Percentiles rank a stretch among this genome's conserved stretches.
phyloP scores from a whole-genome alignment of 2,329 filamentous ascomycete genomes.

The Xylariomycetidae sp. region DNA sequence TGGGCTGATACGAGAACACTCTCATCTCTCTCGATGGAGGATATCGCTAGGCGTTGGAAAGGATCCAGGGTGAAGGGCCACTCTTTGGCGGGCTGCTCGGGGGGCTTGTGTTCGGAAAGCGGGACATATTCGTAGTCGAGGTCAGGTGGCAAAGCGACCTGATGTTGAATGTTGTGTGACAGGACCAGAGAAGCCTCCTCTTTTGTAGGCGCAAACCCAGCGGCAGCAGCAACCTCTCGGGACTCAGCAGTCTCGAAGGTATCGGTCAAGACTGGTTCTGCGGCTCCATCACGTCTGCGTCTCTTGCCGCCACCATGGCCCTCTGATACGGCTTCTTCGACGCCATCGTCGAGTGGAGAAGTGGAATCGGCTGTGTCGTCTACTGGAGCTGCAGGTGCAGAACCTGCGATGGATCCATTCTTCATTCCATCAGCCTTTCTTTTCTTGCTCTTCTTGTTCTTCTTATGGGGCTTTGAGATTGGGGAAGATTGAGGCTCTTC shows the following conservation, averaged over 20 bases:
- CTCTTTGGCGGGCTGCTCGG: conserved; percentile 74
- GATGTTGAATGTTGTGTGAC: conserved; percentile 97
- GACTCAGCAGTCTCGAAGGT: conserved; percentile 93
- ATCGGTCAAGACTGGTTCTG: conserved; percentile 82
- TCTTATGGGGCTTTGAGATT: conserved; percentile 31
- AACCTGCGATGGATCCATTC: conserved; percentile 26
- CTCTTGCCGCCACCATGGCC: conserved; percentile 57
- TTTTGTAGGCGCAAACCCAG: conserved; percentile 58
- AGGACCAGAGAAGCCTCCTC: conserved; percentile 69
- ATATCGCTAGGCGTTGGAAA: conserved; percentile 92
- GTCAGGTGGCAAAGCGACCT: conserved; percentile 89
- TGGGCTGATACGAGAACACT: conserved; percentile 96
- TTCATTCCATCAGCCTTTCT: conserved; percentile 80
- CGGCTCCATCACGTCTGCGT: conserved; percentile 58
- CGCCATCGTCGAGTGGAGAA: conserved; percentile 31
- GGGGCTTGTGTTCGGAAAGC: conserved; percentile 91
- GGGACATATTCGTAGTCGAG: conserved; percentile 92
- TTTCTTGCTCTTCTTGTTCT: conserved; percentile 67
- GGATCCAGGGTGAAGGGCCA: conserved; percentile 94
- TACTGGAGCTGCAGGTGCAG: conserved; percentile 30
- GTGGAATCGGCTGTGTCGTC: conserved; percentile 27
- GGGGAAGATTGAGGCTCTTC: conserved; percentile 23
- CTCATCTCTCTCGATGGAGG: conserved; percentile 92
- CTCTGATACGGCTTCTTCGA: conserved; percentile 33
- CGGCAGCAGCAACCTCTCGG: conserved; percentile 77